These are phyloP conservation scores for Botryobasidium botryosum DNA, from an alignment of 768 basidiomycete genomes.

Conservation along the genomic window DNA sequence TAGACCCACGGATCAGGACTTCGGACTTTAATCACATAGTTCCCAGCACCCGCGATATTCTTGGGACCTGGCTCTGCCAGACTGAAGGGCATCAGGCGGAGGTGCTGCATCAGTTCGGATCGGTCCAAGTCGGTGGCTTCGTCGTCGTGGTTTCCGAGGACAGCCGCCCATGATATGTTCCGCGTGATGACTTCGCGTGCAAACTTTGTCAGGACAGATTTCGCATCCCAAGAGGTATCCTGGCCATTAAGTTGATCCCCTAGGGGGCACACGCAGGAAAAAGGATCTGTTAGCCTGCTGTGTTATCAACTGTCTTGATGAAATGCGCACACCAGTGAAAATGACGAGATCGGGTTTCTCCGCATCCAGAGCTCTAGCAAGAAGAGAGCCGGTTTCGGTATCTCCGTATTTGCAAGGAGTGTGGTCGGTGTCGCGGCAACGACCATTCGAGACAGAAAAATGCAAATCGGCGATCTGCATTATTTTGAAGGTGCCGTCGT, in stretches of 20 bases:
- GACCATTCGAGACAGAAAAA: slow-evolving; percentile 49
- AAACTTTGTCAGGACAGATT: slow-evolving; percentile 80
- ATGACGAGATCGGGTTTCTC: slow-evolving; percentile 87
- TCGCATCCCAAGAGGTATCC: slow-evolving; percentile 73
- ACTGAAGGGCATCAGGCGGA: slow-evolving; percentile 68
- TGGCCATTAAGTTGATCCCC: slow-evolving; percentile 95
- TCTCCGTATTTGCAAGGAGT: slow-evolving; percentile 48
- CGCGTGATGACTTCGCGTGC: slow-evolving; percentile 56
- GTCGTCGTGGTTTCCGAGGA: slow-evolving; percentile 92
- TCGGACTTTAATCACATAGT: slow-evolving; percentile 71
- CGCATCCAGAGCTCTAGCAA: slow-evolving; percentile 49
- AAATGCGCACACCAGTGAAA: slow-evolving; percentile 75
- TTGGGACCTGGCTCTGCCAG: slow-evolving; percentile 65
- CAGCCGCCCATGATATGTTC: slow-evolving; percentile 73
- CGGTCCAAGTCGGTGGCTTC: slow-evolving; percentile 43
- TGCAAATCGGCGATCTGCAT: slow-evolving; percentile 89
- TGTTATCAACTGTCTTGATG: no score
- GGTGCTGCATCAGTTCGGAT: slow-evolving; percentile 39
- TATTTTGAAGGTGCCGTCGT: slow-evolving; percentile 72
- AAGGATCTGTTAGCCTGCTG: no score
- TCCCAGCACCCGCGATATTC: slow-evolving; percentile 77
- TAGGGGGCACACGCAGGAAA: no score
- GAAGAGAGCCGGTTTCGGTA: slow-evolving; percentile 55
- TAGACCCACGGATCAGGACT: slow-evolving; percentile 66
- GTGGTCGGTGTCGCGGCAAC: slow-evolving; percentile 50